Evolutionary conservation across 495 filamentous ascomycete species (phyloP), one percentile per base, ranked within the genome.

Genomic region (Penicillium silybi): DNA sequence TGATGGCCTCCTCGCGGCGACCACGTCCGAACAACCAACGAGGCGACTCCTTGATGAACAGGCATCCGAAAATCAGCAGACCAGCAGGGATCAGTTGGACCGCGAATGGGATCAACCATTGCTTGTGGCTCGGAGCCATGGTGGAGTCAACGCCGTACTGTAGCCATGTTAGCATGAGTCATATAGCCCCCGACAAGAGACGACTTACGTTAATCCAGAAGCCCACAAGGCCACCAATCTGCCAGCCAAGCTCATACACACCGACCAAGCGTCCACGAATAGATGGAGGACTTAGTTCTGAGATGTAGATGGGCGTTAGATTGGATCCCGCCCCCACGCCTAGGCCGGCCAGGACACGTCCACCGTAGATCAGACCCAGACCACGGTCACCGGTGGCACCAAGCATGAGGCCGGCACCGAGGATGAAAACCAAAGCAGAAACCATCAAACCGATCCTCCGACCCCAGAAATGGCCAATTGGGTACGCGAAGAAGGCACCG

Each of bases 251-350:
- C 65, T 89, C 85, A 59, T 86, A 90, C 22, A 90, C 73, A 57
- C 85, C 84, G 44, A 92, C 86, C 19, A 93, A 78, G 16, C 88
- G 79, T 27, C 89, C 89, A 50, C 89, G 83, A 57, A 88, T 89
- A 51, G 88, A 85, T 53, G 87, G 86, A 16, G 85, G 88, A 5
- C 88, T 80, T 48, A 92, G 80, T 65, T 93, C 89, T 32, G 88
- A 80, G 48, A 88, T 84, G 59, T 92, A 92, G 19, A 91, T 83
- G 5, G 89, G 89, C 27, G 88, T 86, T 43, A 89, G 73, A 15
- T 86, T 80, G 3, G 87, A 89, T 11, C 81, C 82, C 46, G 90
- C 87, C 53, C 89, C 89, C 50, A 90, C 82, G 48, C 83, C 86
- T 40, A 93, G 54, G 44, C 89, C 89, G 50, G 81, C 77, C 37